Base-by-base conservation (phyloP, 1,284 basidiomycete species). In the Tylopilus sp. region DNA sequence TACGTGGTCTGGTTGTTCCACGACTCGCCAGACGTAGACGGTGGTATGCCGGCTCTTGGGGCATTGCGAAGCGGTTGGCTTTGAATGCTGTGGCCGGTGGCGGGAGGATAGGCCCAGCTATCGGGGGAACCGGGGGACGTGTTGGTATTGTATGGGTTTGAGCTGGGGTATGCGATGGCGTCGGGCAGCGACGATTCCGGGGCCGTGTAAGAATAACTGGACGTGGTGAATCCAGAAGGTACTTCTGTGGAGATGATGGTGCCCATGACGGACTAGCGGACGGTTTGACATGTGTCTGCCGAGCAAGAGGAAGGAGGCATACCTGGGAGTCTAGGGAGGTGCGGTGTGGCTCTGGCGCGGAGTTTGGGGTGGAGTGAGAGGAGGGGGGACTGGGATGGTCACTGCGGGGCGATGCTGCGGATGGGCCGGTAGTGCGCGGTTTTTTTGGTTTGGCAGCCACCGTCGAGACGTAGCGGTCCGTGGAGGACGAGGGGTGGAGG, bases 401-500 rank as follows among this genome's bases (percentile, higher is more conserved):
- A 10, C 56, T 61, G 53, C 74, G 73, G 48, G 72, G 66, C 10
- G 70, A 69, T 50, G 73, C 63, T 2, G 64, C 63, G 32, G 75
- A 67, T 19, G 71, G 67, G 48, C 74, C 71, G 25, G 57, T 41
- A 19, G 64, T 72, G 60, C 74, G 82, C 61, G 73, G 73, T 57
- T 79, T 76, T 52, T 76, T 78, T 31, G 73, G 70, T 66, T 86
- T 88, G 32, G 79, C 64, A 4, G 79, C 66, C 53, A 80, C 74
- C 2, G 81, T 66, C 3, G 85, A 79, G 17, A 81, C 76, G 66
- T 85, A 87, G 48, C 88, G 83, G 65, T 90, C 88, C 2, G 81
- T 50, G 50, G 69, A 75, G 5, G 87, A 85, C 1, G 88, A 88
- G 0, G 91, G 90, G 67, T 93, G 90, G 28, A 92, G 76, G 44